These are phyloP conservation scores for Aspergillus sp. DNA, from an alignment of 2,329 filamentous ascomycete genomes.

Conservation along the genomic window DNA sequence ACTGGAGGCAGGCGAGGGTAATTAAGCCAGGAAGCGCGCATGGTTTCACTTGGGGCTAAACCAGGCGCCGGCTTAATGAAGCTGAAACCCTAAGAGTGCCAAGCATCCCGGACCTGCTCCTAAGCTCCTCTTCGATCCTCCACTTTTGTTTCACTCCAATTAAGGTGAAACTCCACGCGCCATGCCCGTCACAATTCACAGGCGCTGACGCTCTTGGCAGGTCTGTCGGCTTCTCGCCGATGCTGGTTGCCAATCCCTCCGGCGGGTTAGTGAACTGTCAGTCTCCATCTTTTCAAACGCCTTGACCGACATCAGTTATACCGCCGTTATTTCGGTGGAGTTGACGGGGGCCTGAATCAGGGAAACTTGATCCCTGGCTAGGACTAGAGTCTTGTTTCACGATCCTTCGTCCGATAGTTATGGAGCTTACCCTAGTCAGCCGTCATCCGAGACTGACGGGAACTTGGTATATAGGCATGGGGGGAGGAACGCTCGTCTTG, in stretches of 20 bases:
- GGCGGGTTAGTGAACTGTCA: background rate
- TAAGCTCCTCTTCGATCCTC: slow-evolving; percentile 7
- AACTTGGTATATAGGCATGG: slow-evolving; percentile 18
- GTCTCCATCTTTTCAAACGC: background rate
- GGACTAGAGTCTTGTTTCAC: slow-evolving; percentile 13
- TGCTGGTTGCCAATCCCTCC: background rate
- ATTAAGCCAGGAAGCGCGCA: background rate
- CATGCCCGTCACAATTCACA: slow-evolving; percentile 11
- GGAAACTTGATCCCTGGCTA: background rate
- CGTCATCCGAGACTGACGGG: background rate
- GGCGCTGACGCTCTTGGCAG: background rate
- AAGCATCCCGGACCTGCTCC: slow-evolving; percentile 11
- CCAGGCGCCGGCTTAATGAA: slow-evolving; percentile 17
- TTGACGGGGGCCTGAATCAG: slow-evolving; percentile 1
- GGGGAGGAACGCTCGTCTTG: background rate
- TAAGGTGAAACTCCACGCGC: slow-evolving; percentile 19
- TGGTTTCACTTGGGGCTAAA: background rate
- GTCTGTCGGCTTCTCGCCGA: background rate
- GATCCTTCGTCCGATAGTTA: background rate
- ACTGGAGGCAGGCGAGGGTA: background rate
- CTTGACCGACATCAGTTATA: slow-evolving; percentile 1
- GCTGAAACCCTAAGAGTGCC: slow-evolving; percentile 22
- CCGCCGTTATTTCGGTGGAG: slow-evolving; percentile 11
- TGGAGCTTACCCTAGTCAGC: slow-evolving; percentile 4
- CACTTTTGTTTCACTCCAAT: slow-evolving; percentile 20